Evolutionary conservation across 345 rosid species (phyloP).

Genomic region (Linum usitatissimum): DNA sequence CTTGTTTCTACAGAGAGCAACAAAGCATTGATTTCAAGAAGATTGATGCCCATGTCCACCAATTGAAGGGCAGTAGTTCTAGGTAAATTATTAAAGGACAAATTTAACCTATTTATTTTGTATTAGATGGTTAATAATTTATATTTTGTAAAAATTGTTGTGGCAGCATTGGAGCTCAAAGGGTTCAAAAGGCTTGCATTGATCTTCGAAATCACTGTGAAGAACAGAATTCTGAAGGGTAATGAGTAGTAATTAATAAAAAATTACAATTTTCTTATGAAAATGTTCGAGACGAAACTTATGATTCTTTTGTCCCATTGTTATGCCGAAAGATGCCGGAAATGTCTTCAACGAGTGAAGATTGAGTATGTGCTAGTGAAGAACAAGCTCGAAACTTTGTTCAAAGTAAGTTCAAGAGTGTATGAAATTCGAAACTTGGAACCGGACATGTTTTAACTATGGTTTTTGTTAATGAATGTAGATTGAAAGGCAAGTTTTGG

Average conservation of each 20-base stretch:
- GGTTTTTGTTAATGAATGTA: slow-evolving; percentile 17
- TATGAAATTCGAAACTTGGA: no score
- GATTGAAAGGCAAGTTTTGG: slow-evolving; percentile 46
- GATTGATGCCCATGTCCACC: slow-evolving; percentile 6
- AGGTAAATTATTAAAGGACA: background rate
- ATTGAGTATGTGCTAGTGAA: slow-evolving; percentile 41
- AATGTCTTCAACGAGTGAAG: slow-evolving; percentile 47
- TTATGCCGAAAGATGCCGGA: slow-evolving; percentile 35
- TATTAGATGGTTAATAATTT: background rate
- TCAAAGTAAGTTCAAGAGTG: slow-evolving; percentile 28
- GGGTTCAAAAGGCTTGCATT: slow-evolving; percentile 44
- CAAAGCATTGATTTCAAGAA: background rate
- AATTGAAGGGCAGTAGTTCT: slow-evolving; percentile 8
- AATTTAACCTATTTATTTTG: background rate
- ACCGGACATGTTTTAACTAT: background rate
- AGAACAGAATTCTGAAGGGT: slow-evolving; percentile 42
- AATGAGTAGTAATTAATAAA: slow-evolving; percentile 10
- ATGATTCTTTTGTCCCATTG: background rate
- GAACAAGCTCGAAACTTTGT: slow-evolving; percentile 48
- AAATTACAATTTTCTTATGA: no score
- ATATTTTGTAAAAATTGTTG: slow-evolving; percentile 5
- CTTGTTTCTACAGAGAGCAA: background rate
- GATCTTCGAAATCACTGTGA: slow-evolving; percentile 37
- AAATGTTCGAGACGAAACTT: no score
- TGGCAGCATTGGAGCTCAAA: slow-evolving; percentile 48